Conservation (phyloP, 495 filamentous ascomycete species). For the Margaritispora aquatica region DNA sequence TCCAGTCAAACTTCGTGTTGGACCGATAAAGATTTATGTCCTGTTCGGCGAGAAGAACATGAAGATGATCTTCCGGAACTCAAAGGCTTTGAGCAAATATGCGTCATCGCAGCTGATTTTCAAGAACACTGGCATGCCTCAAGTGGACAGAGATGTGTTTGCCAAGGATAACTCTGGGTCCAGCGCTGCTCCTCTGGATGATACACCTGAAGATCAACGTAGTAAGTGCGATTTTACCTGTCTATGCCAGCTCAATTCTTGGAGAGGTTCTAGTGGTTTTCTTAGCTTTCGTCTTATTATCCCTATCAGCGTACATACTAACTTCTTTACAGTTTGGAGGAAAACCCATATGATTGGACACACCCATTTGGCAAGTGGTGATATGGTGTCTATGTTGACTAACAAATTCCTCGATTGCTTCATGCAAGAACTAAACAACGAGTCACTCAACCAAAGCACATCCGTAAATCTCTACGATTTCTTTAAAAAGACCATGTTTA, state of each 20-base stretch:
- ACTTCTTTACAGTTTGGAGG: no score
- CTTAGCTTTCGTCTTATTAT: no score
- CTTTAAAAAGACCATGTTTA: slow-evolving; percentile 3
- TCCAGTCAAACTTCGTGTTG: slow-evolving; percentile 1
- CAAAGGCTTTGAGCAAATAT: slow-evolving; percentile 2
- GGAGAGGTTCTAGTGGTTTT: no score
- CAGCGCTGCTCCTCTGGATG: background rate
- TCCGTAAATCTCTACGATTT: background rate
- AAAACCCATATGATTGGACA: background rate
- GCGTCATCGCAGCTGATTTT: background rate
- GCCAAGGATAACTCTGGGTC: slow-evolving; percentile 1
- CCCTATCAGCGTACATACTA: no score
- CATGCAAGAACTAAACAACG: background rate
- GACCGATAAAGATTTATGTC: slow-evolving; percentile 7
- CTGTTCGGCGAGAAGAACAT: slow-evolving; percentile 9
- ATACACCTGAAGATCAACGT: slow-evolving; percentile 2
- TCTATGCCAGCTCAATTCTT: no score
- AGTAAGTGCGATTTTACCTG: no score
- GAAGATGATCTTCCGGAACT: slow-evolving; percentile 6
- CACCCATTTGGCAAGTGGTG: background rate
- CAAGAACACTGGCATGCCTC: slow-evolving; percentile 2
- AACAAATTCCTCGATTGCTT: slow-evolving; percentile 1
- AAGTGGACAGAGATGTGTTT: slow-evolving; percentile 1
- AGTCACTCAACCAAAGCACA: background rate
- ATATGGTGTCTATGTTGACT: background rate